Evolutionary conservation across 768 basidiomycete genomes (phyloP).

Genomic region (Krasilnikovozyma curviuscula): DNA sequence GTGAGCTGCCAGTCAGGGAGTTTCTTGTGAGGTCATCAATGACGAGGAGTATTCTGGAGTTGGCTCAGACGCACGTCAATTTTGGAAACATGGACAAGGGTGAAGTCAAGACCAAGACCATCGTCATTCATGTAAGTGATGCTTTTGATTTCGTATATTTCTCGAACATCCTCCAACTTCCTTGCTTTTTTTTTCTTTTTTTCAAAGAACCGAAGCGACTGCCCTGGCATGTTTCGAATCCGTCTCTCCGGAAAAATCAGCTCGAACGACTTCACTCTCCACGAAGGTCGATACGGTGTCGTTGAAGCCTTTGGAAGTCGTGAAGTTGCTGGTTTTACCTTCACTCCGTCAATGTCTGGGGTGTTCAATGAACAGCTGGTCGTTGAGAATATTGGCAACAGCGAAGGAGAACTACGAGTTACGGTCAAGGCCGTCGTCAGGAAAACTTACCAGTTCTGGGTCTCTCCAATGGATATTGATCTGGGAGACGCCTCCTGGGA

Average conservation of each 20-base stretch:
- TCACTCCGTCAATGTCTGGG: slow-evolving; percentile 22
- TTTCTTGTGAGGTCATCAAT: slow-evolving; percentile 20
- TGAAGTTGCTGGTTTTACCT: slow-evolving; percentile 22
- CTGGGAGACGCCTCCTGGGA: slow-evolving; percentile 14
- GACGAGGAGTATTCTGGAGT: slow-evolving; percentile 20
- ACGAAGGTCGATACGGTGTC: slow-evolving; percentile 23
- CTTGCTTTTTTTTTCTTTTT: not conserved
- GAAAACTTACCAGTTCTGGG: slow-evolving; percentile 18
- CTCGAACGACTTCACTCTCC: slow-evolving; percentile 22
- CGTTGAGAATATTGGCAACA: slow-evolving; percentile 23
- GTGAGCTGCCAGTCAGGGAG: slow-evolving; percentile 22
- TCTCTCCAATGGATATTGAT: slow-evolving; percentile 16
- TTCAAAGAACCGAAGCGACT: slow-evolving; percentile 21
- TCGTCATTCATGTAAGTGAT: slow-evolving; percentile 18
- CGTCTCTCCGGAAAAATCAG: slow-evolving; percentile 23
- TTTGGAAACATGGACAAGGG: slow-evolving; percentile 24
- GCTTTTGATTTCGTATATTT: not conserved
- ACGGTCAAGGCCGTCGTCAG: slow-evolving; percentile 23
- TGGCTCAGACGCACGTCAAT: slow-evolving; percentile 24
- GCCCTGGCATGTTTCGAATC: slow-evolving; percentile 22
- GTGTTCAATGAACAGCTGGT: slow-evolving; percentile 22
- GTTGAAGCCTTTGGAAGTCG: slow-evolving; percentile 22
- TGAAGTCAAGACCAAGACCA: slow-evolving; percentile 21
- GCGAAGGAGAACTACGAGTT: slow-evolving; percentile 20
- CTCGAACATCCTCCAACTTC: too few relatives aligned